Conservation (phyloP, 177 flowering plant genomes). For the Tripterygium wilfordii region DNA sequence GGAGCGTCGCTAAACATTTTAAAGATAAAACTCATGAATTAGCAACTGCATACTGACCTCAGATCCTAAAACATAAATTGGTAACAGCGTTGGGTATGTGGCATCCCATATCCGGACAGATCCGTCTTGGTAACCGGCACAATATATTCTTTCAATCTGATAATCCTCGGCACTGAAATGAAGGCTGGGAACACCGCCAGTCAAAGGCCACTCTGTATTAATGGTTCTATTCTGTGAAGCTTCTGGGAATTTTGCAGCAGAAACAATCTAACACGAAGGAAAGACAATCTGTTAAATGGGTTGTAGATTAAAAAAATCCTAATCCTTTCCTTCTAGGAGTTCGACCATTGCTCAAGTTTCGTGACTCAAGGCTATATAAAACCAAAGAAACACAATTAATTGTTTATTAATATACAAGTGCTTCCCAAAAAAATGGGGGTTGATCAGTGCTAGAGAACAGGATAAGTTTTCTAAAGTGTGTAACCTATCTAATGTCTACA, state of each 20-base stretch:
- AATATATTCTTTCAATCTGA: constrained; percentile 23
- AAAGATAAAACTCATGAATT: not conserved
- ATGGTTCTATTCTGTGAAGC: constrained; percentile 1
- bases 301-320: no score
- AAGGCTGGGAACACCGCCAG: constrained; percentile 32
- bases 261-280: constrained; percentile 13
- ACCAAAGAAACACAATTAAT: constrained; percentile 2
- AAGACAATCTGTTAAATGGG: no score
- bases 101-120: constrained; percentile 42
- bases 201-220: constrained; percentile 30
- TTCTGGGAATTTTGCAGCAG: constrained; percentile 10
- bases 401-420: not conserved
- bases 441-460: no score
- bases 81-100: constrained; percentile 25
- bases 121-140: constrained; percentile 42
- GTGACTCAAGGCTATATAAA: no score
- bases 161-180: constrained; percentile 13
- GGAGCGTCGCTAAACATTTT: not conserved
- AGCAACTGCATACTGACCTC: constrained; percentile 16
- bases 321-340: no score
- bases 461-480: not conserved
- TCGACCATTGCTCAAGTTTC: no score
- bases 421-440: no score
- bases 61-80: constrained; percentile 11
- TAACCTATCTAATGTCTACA: not conserved